Conservation (phyloP, 306 rosid genomes). For the Cicer pinnatifidum region DNA sequence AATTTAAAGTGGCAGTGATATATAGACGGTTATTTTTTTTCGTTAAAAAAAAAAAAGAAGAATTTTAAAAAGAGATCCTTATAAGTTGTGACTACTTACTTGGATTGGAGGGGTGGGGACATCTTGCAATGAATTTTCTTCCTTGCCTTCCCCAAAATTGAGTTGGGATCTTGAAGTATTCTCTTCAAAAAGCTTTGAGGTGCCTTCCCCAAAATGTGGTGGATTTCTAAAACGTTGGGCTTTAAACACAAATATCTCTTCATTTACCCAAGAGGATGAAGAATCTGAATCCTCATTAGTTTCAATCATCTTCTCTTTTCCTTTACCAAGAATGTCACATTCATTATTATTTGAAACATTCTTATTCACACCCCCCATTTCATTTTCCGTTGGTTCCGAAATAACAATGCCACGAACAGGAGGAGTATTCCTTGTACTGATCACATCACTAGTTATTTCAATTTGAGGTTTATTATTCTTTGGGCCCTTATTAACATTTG, state of each 20-base stretch:
- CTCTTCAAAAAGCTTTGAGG: neutral
- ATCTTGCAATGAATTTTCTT: neutral
- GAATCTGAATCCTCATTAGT: neutral
- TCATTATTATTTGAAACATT: neutral
- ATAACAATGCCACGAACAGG: no score
- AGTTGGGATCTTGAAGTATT: neutral
- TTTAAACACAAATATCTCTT: neutral
- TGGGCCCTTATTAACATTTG: no score
- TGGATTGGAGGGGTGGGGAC: neutral
- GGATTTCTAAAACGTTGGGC: no score
- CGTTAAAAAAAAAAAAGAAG: neutral
- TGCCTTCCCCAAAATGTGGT: neutral
- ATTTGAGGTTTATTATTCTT: no score
- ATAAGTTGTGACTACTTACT: neutral
- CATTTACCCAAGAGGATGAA: neutral
- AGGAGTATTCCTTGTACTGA: no score
- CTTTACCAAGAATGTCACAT: neutral
- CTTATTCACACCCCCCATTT: no score
- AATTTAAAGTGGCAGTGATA: no score
- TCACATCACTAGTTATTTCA: no score
- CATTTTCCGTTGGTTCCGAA: no score
- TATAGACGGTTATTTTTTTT: no score
- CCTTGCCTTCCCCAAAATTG: neutral
- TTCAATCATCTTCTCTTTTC: neutral
- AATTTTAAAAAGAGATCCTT: neutral